Base-by-base conservation (phyloP, 1,139 yeast species). In the Wickerhamomyces sp. region DNA sequence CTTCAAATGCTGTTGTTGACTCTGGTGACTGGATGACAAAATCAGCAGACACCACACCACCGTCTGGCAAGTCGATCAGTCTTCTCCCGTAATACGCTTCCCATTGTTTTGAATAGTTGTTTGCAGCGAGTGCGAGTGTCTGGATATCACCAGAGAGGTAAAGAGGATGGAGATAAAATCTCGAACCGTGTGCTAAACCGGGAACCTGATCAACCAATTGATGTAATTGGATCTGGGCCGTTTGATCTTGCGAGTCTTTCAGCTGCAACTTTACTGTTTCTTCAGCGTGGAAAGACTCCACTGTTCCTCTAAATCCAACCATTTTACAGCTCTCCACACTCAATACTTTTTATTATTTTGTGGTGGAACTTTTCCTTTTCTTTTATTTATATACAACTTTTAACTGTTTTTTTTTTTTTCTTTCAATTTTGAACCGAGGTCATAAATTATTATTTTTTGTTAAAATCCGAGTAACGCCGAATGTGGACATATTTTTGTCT, bases 21-120 rank as follows among this genome's bases (percentile, higher is more conserved):
- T 63, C 65, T 17, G 83, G 81, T 21, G 59, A 53, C 17, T 59
- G 60, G 44, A 86, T 71, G 3, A 75, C 88, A 74, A 87, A 87
- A 62, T 89, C 97, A 17, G 83, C 76, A 10, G 95, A 79, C 44
- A 87, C 74, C 31, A 76, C 71, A 17, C 95, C 94, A 6, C 77
- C 78, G 46, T 81, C 85, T 10, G 69, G 59, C 56, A 78, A 78
- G 2, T 64, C 59, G 42, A 85, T 70, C 17, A 84, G 56, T 47
- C 89, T 81, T 54, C 97, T 74, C 3, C 95, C 96, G 52, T 86
- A 89, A 60, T 76, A 75, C 3, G 86, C 79, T 37, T 68, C 68
- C 54, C 78, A 79, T 20, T 56, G 60, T 33, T 71, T 65, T 7
- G 77, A 70, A 43, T 71, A 72, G 47, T 79, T 75, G 10, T 78